Percentiles rank a stretch among this genome's conserved stretches.
Evolutionary conservation across 352 stramenopile genomes (phyloP).

Genomic region (Globisporangium megalacanthum): DNA sequence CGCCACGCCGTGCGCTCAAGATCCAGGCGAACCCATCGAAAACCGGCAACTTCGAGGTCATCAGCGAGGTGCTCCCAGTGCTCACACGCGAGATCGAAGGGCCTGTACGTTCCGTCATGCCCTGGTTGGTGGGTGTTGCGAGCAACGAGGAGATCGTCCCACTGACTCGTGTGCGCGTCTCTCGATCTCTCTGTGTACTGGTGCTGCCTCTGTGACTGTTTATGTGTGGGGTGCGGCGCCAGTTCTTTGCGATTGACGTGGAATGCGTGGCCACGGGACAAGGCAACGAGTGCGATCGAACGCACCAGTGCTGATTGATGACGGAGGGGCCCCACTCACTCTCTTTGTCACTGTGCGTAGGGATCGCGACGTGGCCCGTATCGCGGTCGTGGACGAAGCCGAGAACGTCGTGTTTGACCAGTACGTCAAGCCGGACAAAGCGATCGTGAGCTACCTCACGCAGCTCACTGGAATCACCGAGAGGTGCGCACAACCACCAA

Average conservation of each 20-base stretch:
- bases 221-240: slow-evolving; percentile 2
- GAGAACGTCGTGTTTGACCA: slow-evolving; percentile 84
- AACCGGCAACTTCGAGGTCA: slow-evolving; percentile 58
- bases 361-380: slow-evolving; percentile 86
- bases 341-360: slow-evolving; percentile 19
- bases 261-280: slow-evolving; percentile 90
- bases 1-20: slow-evolving; percentile 35
- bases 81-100: slow-evolving; percentile 73
- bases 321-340: not conserved
- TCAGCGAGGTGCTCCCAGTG: slow-evolving; percentile 72
- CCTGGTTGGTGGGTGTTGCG: not conserved
- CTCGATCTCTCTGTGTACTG: not conserved
- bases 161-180: no score
- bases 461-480: slow-evolving; percentile 85
- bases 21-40: slow-evolving; percentile 67
- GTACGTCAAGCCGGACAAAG: slow-evolving; percentile 83
- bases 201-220: not conserved
- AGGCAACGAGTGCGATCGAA: slow-evolving; percentile 45
- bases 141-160: no score
- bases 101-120: slow-evolving; percentile 32
- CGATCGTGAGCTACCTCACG: slow-evolving; percentile 89
- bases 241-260: slow-evolving; percentile 92
- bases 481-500: slow-evolving; percentile 25
- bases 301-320: not conserved
- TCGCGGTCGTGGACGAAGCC: slow-evolving; percentile 87